phyloP scores from a whole-genome alignment of 495 filamentous ascomycete species.

The Tuber borchii region DNA sequence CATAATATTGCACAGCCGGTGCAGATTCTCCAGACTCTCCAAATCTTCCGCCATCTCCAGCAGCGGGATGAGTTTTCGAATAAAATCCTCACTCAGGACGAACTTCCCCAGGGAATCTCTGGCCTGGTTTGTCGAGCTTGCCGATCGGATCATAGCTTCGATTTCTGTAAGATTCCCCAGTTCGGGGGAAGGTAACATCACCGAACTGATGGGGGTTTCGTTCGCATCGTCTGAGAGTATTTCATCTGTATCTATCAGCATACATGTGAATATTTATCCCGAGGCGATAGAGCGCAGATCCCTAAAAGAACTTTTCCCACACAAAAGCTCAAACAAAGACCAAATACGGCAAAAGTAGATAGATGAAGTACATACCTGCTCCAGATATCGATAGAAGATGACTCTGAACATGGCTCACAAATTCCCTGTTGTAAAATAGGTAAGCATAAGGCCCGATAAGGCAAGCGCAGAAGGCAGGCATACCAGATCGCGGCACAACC shows the following conservation, averaged over 20 bases:
- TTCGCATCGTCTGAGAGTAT: slow-evolving; percentile 74
- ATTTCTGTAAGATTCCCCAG: slow-evolving; percentile 75
- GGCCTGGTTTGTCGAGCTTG: slow-evolving; percentile 64
- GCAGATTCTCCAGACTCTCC: slow-evolving; percentile 76
- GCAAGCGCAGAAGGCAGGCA: slow-evolving; percentile 21
- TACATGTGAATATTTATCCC: slow-evolving; percentile 2
- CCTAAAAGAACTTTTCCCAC: neutral
- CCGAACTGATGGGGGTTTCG: slow-evolving; percentile 48
- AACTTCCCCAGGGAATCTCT: slow-evolving; percentile 86
- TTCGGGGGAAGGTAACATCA: slow-evolving; percentile 69
- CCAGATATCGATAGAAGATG: slow-evolving; percentile 47
- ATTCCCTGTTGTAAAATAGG: slow-evolving; percentile 59
- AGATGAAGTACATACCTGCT: slow-evolving; percentile 33
- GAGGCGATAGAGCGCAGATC: neutral
- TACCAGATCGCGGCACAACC: slow-evolving; percentile 91
- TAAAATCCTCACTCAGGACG: slow-evolving; percentile 77
- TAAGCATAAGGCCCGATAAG: slow-evolving; percentile 17
- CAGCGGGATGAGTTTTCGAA: slow-evolving; percentile 75
- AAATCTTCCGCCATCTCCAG: slow-evolving; percentile 83
- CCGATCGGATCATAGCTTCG: slow-evolving; percentile 68
- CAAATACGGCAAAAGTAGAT: slow-evolving; percentile 22
- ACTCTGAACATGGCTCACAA: slow-evolving; percentile 77
- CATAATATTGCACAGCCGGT: slow-evolving; percentile 94
- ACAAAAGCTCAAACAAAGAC: slow-evolving; percentile 6
- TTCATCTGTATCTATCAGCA: slow-evolving; percentile 56